Percentiles rank a stretch among this genome's conserved stretches.
Evolutionary conservation across 176 grass and related monocot species (phyloP).

Genomic region (Ampelocalamus luodianensis): DNA sequence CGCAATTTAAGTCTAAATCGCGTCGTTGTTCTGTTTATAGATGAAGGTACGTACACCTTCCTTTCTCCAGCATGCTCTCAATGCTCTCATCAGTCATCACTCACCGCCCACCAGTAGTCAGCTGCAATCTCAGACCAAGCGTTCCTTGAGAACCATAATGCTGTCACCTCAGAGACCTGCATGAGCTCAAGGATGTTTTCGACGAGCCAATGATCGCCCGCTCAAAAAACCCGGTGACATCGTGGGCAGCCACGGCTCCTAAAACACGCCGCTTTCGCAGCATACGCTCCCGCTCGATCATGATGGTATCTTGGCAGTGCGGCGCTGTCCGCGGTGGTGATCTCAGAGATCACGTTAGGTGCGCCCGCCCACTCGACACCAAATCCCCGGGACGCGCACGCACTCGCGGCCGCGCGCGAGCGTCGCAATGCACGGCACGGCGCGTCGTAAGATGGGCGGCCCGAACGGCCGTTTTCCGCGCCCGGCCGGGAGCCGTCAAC

Average conservation of each 20-base stretch:
- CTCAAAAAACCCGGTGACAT: neutral
- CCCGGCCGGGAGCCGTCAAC: neutral
- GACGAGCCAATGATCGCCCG: conserved; percentile 28
- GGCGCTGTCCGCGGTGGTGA: neutral
- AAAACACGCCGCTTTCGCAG: neutral
- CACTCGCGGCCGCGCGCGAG: no score
- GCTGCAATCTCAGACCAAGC: neutral
- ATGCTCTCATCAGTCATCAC: neutral
- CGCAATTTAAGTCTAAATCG: neutral
- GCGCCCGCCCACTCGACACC: neutral
- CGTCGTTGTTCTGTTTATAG: neutral
- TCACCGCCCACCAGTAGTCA: neutral
- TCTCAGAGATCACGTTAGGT: neutral
- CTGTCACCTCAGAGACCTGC: neutral
- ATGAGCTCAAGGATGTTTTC: neutral
- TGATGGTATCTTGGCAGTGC: neutral
- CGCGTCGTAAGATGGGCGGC: neutral
- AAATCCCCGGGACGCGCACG: neutral
- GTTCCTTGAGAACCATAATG: neutral
- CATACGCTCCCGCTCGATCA: conserved; percentile 10
- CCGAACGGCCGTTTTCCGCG: neutral
- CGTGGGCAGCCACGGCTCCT: neutral
- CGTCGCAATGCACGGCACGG: neutral
- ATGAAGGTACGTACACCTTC: neutral
- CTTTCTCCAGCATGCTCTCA: neutral